These are phyloP conservation scores for Tetrahymena thermophila DNA, from an alignment of 73 alveolate genomes.

Conservation along the genomic window DNA sequence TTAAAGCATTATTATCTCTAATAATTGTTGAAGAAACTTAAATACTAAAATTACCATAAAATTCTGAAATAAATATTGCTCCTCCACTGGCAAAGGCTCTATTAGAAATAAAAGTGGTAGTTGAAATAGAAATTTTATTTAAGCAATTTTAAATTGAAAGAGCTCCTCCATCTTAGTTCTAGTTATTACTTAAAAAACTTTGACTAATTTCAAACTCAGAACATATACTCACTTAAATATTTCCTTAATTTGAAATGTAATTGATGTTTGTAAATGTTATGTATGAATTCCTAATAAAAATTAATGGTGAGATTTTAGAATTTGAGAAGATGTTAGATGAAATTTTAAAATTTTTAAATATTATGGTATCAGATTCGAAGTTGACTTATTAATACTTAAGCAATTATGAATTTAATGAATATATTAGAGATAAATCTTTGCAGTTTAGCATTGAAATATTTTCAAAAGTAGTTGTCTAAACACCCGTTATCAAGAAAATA, in stretches of 20 bases:
- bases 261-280: neutral
- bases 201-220: neutral
- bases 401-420: neutral
- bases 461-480: neutral
- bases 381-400: neutral
- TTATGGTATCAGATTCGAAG: neutral
- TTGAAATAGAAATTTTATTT: neutral
- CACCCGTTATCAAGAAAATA: neutral
- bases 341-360: too few species aligned
- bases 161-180: neutral
- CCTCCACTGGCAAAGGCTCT: neutral
- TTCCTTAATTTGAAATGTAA: neutral
- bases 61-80: neutral
- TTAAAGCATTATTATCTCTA: neutral
- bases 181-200: neutral
- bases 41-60: neutral
- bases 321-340: too few species aligned
- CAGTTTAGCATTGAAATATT: neutral
- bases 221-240: neutral
- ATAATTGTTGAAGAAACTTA: neutral
- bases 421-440: neutral
- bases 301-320: neutral
- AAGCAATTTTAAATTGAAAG: neutral
- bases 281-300: neutral
- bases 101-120: neutral